Percentiles rank a stretch among this genome's conserved stretches.
phyloP scores from a whole-genome alignment of 495 filamentous ascomycete species.

The Bathelium albidoporum region DNA sequence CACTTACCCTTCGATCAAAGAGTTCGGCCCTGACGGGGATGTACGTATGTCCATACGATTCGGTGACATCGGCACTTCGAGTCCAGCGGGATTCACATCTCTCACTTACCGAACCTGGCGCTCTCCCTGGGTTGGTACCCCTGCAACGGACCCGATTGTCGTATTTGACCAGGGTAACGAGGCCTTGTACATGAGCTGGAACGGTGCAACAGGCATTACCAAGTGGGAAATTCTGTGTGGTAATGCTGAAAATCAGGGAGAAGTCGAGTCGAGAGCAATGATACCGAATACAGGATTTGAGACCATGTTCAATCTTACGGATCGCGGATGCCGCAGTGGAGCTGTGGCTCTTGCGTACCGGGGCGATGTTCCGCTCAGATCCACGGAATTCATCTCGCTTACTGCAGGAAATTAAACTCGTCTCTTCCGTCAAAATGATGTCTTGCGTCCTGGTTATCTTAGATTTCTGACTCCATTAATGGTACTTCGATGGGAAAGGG shows the following conservation, averaged over 20 bases:
- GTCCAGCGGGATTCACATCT: conserved; percentile 9
- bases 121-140: conserved; percentile 17
- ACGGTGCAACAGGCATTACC: conserved; percentile 18
- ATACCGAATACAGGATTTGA: conserved; percentile 13
- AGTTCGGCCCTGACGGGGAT: conserved; percentile 19
- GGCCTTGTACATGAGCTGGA: conserved; percentile 17
- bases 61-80: conserved; percentile 11
- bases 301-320: conserved; percentile 7
- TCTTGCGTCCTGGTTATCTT: neutral
- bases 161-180: conserved; percentile 8
- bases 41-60: conserved; percentile 19
- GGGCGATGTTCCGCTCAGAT: neutral
- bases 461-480: neutral
- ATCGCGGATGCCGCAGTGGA: neutral
- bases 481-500: neutral
- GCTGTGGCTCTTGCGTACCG: neutral
- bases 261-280: neutral
- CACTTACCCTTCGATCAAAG: conserved; percentile 16
- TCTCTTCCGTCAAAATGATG: neutral
- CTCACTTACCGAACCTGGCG: conserved; percentile 15
- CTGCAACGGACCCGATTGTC: conserved; percentile 1
- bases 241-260: conserved; percentile 1
- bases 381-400: neutral
- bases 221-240: conserved; percentile 11
- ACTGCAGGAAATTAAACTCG: neutral